Evolutionary conservation across 1,139 yeast genomes (phyloP).

Genomic region (Taphrina populina): DNA sequence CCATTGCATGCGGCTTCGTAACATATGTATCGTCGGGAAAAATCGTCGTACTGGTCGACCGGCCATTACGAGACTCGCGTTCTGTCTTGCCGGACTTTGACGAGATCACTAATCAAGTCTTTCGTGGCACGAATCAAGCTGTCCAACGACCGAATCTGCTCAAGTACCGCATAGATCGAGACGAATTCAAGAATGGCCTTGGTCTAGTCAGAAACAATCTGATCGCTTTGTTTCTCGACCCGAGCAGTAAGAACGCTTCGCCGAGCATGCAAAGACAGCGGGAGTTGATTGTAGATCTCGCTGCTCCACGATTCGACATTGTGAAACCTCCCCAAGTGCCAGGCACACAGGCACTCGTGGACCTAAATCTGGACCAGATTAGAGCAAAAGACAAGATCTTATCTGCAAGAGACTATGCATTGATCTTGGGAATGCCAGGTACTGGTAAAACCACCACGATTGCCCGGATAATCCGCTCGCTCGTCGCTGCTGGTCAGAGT

Average conservation of each 20-base stretch:
- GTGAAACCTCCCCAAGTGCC: neutral
- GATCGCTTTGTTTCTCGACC: conserved; percentile 61
- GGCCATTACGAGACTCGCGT: conserved; percentile 54
- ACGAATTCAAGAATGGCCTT: conserved; percentile 73
- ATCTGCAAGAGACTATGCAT: conserved; percentile 66
- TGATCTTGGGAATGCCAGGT: conserved; percentile 96
- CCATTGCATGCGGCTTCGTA: conserved; percentile 64
- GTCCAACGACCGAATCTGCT: conserved; percentile 37
- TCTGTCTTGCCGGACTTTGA: conserved; percentile 51
- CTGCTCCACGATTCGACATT: conserved; percentile 50
- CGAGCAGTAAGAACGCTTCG: conserved; percentile 51
- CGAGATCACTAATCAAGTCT: conserved; percentile 51
- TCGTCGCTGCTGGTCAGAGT: conserved; percentile 62
- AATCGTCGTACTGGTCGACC: conserved; percentile 51
- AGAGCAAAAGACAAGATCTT: conserved; percentile 66
- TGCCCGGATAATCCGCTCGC: conserved; percentile 63
- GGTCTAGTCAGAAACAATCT: conserved; percentile 74
- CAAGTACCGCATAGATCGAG: conserved; percentile 70
- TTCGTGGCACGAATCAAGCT: conserved; percentile 46
- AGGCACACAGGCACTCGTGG: conserved; percentile 35
- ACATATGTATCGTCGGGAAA: conserved; percentile 48
- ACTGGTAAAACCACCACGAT: conserved; percentile 96
- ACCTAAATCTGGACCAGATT: conserved; percentile 67
- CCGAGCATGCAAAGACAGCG: conserved; percentile 48
- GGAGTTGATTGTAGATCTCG: conserved; percentile 60